These are phyloP conservation scores for Fagopyrum tataricum DNA, from an alignment of 148 eudicot genomes.

Conservation along the genomic window DNA sequence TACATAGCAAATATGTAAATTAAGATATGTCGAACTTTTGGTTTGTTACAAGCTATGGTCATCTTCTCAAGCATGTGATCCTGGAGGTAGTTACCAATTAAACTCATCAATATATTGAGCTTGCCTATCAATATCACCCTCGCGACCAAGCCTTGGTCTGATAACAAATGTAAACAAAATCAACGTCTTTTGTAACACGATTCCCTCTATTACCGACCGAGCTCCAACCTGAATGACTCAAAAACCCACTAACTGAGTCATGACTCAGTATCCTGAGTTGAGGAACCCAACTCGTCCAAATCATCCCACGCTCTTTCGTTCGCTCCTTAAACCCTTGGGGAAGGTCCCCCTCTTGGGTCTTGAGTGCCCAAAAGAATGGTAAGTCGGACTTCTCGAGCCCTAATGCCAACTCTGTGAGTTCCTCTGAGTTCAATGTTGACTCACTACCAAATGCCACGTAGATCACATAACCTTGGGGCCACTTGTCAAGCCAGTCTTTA, in stretches of 20 bases:
- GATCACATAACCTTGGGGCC: too few relatives aligned
- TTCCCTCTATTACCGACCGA: slow-evolving; percentile 25
- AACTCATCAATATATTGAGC: slow-evolving; percentile 8
- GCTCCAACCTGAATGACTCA: slow-evolving; percentile 39
- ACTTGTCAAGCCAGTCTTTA: too few relatives aligned
- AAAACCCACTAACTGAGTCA: slow-evolving; percentile 36
- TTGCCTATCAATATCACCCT: neutral
- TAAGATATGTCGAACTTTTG: too few relatives aligned
- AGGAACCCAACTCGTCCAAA: slow-evolving; percentile 45
- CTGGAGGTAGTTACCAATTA: too few relatives aligned
- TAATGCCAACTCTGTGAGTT: too few relatives aligned
- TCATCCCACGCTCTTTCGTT: slow-evolving; percentile 28
- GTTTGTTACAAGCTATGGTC: too few relatives aligned
- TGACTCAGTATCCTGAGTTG: slow-evolving; percentile 38
- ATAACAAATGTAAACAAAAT: slow-evolving; percentile 24
- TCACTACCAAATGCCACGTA: too few relatives aligned
- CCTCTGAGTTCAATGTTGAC: too few relatives aligned
- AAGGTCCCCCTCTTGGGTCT: slow-evolving; percentile 9
- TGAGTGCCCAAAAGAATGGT: too few relatives aligned
- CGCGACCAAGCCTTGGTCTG: slow-evolving; percentile 25
- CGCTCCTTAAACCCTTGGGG: slow-evolving; percentile 42
- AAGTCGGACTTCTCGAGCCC: too few relatives aligned
- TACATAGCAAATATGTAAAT: too few relatives aligned
- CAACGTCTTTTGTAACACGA: slow-evolving; percentile 24
- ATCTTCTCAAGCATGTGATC: too few relatives aligned